A percentile compares a stretch with the other conserved stretches of the same genome.
Conservation (phyloP, 2,329 filamentous ascomycete species). For the Clarireedia monteithiana region DNA sequence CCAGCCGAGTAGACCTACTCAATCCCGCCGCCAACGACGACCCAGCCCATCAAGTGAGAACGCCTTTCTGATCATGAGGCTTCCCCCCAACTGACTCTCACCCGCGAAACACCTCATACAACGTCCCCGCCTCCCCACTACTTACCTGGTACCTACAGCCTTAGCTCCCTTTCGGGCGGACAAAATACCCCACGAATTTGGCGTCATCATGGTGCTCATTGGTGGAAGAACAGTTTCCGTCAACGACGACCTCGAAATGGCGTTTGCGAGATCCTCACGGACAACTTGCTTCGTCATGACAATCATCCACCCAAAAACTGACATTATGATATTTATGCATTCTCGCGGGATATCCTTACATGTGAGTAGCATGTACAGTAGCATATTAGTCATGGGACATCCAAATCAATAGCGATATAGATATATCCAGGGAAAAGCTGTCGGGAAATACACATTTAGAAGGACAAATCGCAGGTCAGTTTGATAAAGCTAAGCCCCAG, state of each 20-base stretch:
- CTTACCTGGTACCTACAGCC: neutral
- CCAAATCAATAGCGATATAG: no score
- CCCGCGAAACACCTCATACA: no score
- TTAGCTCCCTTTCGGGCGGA: neutral
- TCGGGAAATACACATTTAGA: no score
- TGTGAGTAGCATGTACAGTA: neutral
- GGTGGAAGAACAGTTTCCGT: constrained; percentile 7
- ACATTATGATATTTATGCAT: no score
- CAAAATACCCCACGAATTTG: constrained; percentile 5
- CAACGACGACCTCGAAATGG: neutral
- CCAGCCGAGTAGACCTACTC: no score
- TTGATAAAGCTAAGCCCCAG: no score
- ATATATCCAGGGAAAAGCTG: no score
- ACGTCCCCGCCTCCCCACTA: neutral
- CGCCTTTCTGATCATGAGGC: neutral
- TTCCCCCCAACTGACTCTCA: neutral
- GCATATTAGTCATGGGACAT: neutral
- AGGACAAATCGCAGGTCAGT: no score
- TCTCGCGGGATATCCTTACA: no score
- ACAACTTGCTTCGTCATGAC: neutral
- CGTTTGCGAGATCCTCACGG: neutral
- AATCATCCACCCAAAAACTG: no score
- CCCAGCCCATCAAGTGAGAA: no score
- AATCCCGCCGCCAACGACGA: no score
- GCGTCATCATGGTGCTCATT: neutral